Conservation (phyloP, 495 filamentous ascomycete species). For the Rostrohypoxylon terebratum region DNA sequence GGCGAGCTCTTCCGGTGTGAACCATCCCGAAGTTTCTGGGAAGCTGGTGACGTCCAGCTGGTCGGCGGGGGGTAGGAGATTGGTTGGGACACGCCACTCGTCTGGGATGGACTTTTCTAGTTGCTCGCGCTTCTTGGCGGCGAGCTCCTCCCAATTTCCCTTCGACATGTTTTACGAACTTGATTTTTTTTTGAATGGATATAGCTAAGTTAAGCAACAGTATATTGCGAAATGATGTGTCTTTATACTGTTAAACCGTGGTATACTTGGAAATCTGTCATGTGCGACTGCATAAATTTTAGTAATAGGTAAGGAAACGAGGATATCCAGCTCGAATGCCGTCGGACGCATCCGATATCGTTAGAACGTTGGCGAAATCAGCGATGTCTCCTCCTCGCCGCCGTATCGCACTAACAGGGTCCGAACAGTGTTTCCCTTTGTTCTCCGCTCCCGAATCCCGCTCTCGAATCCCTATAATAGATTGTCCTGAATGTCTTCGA, state of each 20-base stretch:
- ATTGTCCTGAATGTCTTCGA: background rate
- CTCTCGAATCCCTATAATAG: background rate
- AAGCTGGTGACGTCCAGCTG: conserved; percentile 57
- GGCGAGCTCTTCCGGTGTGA: conserved; percentile 49
- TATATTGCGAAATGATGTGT: background rate
- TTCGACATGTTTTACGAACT: conserved; percentile 26
- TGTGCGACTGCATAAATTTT: background rate
- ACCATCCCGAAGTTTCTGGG: conserved; percentile 55
- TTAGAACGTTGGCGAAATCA: conserved; percentile 6
- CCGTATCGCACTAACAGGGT: conserved; percentile 18
- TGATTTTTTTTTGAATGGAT: background rate
- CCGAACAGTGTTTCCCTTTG: conserved; percentile 7
- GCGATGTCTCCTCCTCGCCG: background rate
- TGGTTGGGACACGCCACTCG: conserved; percentile 56
- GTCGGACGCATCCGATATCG: conserved; percentile 36
- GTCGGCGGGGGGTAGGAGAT: conserved; percentile 52
- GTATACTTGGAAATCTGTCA: background rate
- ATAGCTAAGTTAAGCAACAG: background rate
- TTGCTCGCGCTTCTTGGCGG: conserved; percentile 52
- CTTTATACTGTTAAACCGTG: background rate
- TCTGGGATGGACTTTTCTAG: conserved; percentile 53
- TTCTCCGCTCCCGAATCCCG: conserved; percentile 4
- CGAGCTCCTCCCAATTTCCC: conserved; percentile 53
- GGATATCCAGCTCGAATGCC: background rate
- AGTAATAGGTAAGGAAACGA: background rate